Conservation (phyloP, 768 basidiomycete species). For the Serendipita vermifera region DNA sequence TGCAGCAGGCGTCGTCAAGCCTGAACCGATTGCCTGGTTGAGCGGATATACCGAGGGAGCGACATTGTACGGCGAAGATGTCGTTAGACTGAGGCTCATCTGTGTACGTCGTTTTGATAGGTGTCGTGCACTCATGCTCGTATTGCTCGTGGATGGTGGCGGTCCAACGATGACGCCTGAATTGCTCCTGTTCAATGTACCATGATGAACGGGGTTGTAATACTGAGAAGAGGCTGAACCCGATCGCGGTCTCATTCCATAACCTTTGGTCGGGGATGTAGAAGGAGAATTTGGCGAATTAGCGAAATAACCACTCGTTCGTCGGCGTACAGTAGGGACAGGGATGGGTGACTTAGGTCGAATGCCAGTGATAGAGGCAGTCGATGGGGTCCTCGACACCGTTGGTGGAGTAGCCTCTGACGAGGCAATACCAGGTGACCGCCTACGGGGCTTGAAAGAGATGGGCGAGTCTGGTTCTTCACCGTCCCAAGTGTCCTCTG, state of each 20-base stretch:
- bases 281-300: no score
- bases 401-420: not conserved
- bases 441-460: slow-evolving; percentile 3
- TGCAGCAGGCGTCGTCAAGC: not conserved
- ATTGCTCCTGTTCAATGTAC: no score
- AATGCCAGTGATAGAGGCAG: not conserved
- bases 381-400: not conserved
- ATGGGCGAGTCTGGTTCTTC: slow-evolving; percentile 4
- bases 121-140: not conserved
- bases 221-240: no score
- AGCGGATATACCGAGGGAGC: slow-evolving; percentile 17
- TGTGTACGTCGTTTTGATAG: not conserved
- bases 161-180: no score
- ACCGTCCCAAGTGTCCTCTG: not conserved
- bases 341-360: not conserved
- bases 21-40: not conserved
- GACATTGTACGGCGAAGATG: slow-evolving; percentile 22
- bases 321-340: not conserved
- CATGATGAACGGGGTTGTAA: no score
- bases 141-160: no score
- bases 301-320: no score
- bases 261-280: no score
- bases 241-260: not conserved
- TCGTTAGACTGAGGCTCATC: slow-evolving; percentile 16
- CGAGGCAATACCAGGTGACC: not conserved